Evolutionary conservation across 768 basidiomycete species (phyloP).

Genomic region (Cubamyces sp.): DNA sequence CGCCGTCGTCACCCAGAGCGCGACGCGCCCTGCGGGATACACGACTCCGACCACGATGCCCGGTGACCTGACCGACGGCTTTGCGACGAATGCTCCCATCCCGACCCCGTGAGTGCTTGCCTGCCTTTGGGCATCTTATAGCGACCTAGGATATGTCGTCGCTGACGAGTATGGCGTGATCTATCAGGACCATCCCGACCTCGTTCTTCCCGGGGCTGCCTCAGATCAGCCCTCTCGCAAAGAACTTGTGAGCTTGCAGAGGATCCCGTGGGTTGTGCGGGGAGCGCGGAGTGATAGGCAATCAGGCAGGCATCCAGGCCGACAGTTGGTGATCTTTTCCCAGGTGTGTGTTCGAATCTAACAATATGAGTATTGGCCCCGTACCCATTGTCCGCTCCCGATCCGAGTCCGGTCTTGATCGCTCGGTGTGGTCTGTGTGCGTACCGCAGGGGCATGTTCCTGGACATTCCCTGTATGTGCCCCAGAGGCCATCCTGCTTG

Average conservation of each 20-base stretch:
- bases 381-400: no score
- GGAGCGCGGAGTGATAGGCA: no score
- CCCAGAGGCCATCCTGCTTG: no score
- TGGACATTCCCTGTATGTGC: no score
- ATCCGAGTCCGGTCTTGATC: no score
- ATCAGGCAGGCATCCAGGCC: no score
- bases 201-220: constrained; percentile 33
- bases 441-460: no score
- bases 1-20: constrained; percentile 28
- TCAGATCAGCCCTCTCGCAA: constrained; percentile 32
- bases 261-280: no score
- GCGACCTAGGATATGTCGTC: neutral
- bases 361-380: no score
- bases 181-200: constrained; percentile 31
- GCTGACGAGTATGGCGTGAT: neutral
- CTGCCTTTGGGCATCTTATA: neutral
- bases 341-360: no score
- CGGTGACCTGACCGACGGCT: constrained; percentile 31
- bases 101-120: constrained; percentile 32
- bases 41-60: constrained; percentile 34
- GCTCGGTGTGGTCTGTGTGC: no score
- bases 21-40: constrained; percentile 33
- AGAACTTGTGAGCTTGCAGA: constrained; percentile 19
- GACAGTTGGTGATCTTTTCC: no score
- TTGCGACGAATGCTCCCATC: constrained; percentile 31